These are phyloP conservation scores for Dioscorea zingiberensis DNA, from an alignment of 106 monocot species.

Conservation along the genomic window DNA sequence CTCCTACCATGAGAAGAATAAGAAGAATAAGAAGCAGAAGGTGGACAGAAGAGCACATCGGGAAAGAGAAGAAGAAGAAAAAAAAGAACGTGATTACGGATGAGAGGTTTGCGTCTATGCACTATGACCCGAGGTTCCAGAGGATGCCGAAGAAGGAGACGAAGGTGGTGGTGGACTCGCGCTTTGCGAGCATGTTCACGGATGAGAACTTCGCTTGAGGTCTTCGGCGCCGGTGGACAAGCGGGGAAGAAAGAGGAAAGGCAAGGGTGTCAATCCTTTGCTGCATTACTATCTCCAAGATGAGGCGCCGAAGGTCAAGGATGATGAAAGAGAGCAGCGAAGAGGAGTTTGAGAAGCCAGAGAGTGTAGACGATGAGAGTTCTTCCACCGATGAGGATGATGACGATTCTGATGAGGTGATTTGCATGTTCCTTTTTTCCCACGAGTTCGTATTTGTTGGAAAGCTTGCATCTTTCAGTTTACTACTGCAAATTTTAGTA, in stretches of 20 bases:
- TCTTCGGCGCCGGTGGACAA: constrained; percentile 72
- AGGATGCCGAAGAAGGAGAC: constrained; percentile 46
- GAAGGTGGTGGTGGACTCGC: constrained; percentile 64
- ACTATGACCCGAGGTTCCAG: constrained; percentile 79
- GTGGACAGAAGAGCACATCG: neutral
- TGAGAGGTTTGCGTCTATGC: constrained; percentile 50
- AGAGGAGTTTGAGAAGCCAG: neutral
- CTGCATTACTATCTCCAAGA: constrained; percentile 53
- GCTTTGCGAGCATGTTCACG: constrained; percentile 55
- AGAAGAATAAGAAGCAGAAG: constrained; percentile 25
- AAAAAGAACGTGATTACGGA: constrained; percentile 35
- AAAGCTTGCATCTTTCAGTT: neutral
- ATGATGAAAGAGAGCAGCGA: neutral
- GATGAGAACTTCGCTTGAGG: constrained; percentile 38
- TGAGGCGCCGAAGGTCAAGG: constrained; percentile 18
- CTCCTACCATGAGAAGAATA: neutral
- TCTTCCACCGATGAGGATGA: constrained; percentile 20
- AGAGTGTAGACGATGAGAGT: constrained; percentile 7
- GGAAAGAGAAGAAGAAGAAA: neutral
- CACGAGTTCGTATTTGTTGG: neutral
- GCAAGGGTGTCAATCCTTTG: constrained; percentile 34
- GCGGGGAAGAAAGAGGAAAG: constrained; percentile 54
- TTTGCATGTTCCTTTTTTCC: constrained; percentile 23
- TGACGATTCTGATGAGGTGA: constrained; percentile 28
- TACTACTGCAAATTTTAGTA: neutral